Percentiles rank a stretch among this genome's conserved stretches.
Evolutionary conservation across 2,329 filamentous ascomycete species (phyloP).

Genomic region (Sporothrix pseudoabietina): DNA sequence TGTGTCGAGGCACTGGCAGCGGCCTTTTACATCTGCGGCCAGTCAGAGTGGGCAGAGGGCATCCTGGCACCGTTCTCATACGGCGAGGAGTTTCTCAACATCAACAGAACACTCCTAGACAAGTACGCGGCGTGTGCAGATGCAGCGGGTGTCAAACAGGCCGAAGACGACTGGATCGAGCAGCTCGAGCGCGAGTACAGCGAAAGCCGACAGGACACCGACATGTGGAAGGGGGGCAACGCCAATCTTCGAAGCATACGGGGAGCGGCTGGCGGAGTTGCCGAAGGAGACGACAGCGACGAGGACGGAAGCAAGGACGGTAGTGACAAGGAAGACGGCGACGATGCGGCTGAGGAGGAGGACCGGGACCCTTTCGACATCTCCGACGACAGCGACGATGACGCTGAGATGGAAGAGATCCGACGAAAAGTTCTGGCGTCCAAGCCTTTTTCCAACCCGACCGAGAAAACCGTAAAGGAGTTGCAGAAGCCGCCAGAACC

Average conservation of each 20-base stretch:
- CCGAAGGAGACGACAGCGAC: slow-evolving; percentile 47
- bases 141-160: slow-evolving; percentile 79
- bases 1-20: slow-evolving; percentile 94
- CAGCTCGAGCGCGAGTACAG: slow-evolving; percentile 88
- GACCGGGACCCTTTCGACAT: slow-evolving; percentile 70
- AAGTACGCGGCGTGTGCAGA: slow-evolving; percentile 82
- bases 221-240: slow-evolving; percentile 91
- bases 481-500: slow-evolving; percentile 62
- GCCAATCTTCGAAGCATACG: slow-evolving; percentile 58
- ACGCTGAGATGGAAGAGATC: slow-evolving; percentile 81
- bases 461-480: slow-evolving; percentile 39
- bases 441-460: slow-evolving; percentile 75
- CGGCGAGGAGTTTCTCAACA: slow-evolving; percentile 83
- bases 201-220: slow-evolving; percentile 69
- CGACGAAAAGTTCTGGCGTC: slow-evolving; percentile 86
- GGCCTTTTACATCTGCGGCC: slow-evolving; percentile 90
- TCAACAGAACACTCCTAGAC: slow-evolving; percentile 80
- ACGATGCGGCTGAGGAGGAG: slow-evolving; percentile 47
- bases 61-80: slow-evolving; percentile 86
- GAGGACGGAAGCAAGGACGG: slow-evolving; percentile 42
- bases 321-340: slow-evolving; percentile 48
- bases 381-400: slow-evolving; percentile 76
- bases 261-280: slow-evolving; percentile 47
- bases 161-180: slow-evolving; percentile 84
- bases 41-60: slow-evolving; percentile 84